Evolutionary conservation across 2,329 filamentous ascomycete species (phyloP).

Genomic region (Fusarium hostae): DNA sequence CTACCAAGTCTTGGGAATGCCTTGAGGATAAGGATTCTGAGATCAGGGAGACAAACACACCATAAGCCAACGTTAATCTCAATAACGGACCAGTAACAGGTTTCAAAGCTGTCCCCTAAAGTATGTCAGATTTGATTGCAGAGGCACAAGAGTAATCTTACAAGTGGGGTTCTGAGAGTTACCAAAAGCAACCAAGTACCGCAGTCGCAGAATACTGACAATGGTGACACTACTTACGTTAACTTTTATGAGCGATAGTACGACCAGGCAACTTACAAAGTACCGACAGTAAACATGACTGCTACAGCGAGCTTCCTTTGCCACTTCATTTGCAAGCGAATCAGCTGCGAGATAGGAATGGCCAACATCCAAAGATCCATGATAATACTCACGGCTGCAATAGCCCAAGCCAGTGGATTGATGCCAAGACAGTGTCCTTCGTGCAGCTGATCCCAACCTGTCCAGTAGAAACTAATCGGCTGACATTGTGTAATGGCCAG

Average conservation of each 20-base stretch:
- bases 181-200: not conserved
- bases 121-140: accelerated
- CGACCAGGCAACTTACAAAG: not conserved
- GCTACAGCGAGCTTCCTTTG: slow-evolving; percentile 11
- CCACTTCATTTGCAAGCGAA: not conserved
- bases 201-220: slow-evolving; percentile 7
- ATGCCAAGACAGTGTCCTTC: slow-evolving; percentile 7
- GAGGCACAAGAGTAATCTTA: not conserved
- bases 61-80: not conserved
- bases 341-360: not conserved
- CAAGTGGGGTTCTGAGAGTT: slow-evolving; percentile 16
- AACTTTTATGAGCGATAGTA: not conserved
- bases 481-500: slow-evolving; percentile 10
- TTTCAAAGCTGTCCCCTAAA: not conserved
- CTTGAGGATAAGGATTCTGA: not conserved
- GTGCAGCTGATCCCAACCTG: slow-evolving; percentile 9
- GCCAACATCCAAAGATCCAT: slow-evolving; percentile 4
- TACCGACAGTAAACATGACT: slow-evolving; percentile 4
- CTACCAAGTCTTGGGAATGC: not conserved
- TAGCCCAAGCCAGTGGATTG: slow-evolving; percentile 19
- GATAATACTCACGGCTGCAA: slow-evolving; percentile 4
- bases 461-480: slow-evolving; percentile 17
- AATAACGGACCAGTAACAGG: slow-evolving; percentile 1
- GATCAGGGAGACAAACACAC: slow-evolving; percentile 3
- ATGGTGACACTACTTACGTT: not conserved